Evolutionary conservation across 495 filamentous ascomycete species (phyloP).

Genomic region (Penicillium parvum): DNA sequence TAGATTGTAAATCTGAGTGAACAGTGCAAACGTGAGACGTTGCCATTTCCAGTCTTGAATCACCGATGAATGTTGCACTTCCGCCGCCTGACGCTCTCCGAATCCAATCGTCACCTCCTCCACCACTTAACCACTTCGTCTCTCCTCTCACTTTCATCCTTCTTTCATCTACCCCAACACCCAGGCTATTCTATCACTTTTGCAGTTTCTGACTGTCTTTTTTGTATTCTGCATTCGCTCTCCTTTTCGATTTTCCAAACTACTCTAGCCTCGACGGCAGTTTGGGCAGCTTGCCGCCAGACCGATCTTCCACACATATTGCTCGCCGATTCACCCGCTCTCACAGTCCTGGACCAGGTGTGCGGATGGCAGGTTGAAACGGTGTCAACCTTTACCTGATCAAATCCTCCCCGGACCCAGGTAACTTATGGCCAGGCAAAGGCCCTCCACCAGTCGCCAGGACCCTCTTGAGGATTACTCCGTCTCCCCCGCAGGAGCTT

Average conservation of each 20-base stretch:
- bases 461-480: conserved; percentile 47
- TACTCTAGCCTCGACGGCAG: conserved; percentile 14
- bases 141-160: conserved; percentile 8
- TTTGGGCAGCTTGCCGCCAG: conserved; percentile 7
- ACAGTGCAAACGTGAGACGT: no score
- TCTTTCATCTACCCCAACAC: conserved; percentile 4
- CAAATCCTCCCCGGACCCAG: conserved; percentile 32
- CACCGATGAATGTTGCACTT: conserved; percentile 32
- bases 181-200: not conserved
- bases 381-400: conserved; percentile 34
- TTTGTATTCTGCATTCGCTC: conserved; percentile 2
- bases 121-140: conserved; percentile 22
- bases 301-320: not conserved
- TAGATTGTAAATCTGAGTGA: no score
- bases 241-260: not conserved
- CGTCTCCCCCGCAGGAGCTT: conserved; percentile 37
- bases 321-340: conserved; percentile 6
- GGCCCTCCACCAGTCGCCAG: conserved; percentile 44
- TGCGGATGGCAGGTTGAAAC: conserved; percentile 49
- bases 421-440: conserved; percentile 52
- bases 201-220: no score
- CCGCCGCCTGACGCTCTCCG: conserved; percentile 38
- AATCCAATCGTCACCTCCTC: conserved; percentile 33
- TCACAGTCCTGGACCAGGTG: conserved; percentile 20
- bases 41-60: conserved; percentile 22